phyloP scores from a whole-genome alignment of 345 rosid genomes.

The Lepidium africanum region DNA sequence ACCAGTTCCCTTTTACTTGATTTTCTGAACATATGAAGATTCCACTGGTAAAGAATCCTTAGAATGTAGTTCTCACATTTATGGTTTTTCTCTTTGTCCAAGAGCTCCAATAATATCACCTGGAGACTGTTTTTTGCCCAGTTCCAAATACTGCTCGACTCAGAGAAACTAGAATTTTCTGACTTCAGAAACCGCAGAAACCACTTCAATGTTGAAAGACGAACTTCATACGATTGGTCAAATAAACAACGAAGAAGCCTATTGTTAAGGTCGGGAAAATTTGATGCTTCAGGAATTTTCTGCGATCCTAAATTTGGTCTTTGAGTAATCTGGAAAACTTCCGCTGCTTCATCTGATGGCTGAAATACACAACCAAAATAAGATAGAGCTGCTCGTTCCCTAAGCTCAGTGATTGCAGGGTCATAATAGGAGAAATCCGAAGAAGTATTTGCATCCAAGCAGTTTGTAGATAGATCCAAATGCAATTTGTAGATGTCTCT shows the following conservation, averaged over 20 bases:
- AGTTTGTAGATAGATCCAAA: conserved; percentile 55
- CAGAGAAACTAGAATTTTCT: conserved; percentile 35
- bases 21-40: conserved; percentile 53
- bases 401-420: conserved; percentile 73
- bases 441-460: conserved; percentile 58
- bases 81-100: conserved; percentile 57
- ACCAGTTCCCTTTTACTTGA: conserved; percentile 10
- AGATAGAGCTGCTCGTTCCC: conserved; percentile 68
- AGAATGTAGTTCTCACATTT: conserved; percentile 66
- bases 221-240: conserved; percentile 87
- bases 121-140: conserved; percentile 69
- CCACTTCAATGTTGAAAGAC: conserved; percentile 84
- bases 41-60: conserved; percentile 77
- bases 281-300: conserved; percentile 28
- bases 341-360: conserved; percentile 45
- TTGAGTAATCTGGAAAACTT: conserved; percentile 35
- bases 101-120: conserved; percentile 43
- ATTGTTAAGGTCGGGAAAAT: conserved; percentile 40
- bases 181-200: conserved; percentile 57
- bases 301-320: conserved; percentile 16
- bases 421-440: conserved; percentile 59
- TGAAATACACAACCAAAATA: conserved; percentile 73
- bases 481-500: conserved; percentile 41
- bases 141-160: conserved; percentile 37
- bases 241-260: conserved; percentile 53